Base-by-base conservation (phyloP, 768 basidiomycete species). In the Rhodotorula sphaerocarpa region DNA sequence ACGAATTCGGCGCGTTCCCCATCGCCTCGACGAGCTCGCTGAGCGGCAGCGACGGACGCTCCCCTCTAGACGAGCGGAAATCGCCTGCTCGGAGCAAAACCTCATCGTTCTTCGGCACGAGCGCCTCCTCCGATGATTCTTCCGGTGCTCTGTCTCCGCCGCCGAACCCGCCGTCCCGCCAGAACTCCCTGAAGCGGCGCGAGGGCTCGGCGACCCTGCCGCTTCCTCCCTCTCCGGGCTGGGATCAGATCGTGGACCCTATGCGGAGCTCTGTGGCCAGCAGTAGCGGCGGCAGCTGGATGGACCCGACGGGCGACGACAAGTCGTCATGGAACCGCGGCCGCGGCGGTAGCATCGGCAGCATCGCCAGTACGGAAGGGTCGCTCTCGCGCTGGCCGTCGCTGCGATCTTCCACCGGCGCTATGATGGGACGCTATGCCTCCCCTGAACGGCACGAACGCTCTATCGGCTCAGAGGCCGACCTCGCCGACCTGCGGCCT, bases 81-180 rank as follows among this genome's bases (percentile, higher is more conserved):
- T 21, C 27, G 25, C 66, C 61, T 12, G 16, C 27, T 25, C 43
- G 55, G 25, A 61, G 55, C 50, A 68, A 68, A 53, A 68, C 66
- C 16, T 50, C 58, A 20, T 64, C 62, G 9, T 68, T 68, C 51
- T 68, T 68, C 47, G 66, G 62, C 27, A 50, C 61, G 33, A n/a
- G 43, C 43, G 10, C 43, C 11, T 27, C 45, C 3, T 14, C 31
- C 48, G 51, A 45, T 27, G 47, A 34, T 3, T 45, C 55, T 5
- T 21, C 45, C 16, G 18, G 51, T 16, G 53, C 59, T 0, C 45
- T 67, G 20, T 46, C 42, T 1, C 66, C 66, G 2, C 66, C 66
- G 28, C 66, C 62, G 15, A 68, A 68, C 25, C 66, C 66, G 5
- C 62, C 62, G 1, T 50, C 46, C 2, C 31, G 66, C 20, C 47